Percentiles rank a stretch among this genome's conserved stretches.
These are phyloP conservation scores for Tarenaya hassleriana DNA, from an alignment of 345 rosid genomes.

Conservation along the genomic window DNA sequence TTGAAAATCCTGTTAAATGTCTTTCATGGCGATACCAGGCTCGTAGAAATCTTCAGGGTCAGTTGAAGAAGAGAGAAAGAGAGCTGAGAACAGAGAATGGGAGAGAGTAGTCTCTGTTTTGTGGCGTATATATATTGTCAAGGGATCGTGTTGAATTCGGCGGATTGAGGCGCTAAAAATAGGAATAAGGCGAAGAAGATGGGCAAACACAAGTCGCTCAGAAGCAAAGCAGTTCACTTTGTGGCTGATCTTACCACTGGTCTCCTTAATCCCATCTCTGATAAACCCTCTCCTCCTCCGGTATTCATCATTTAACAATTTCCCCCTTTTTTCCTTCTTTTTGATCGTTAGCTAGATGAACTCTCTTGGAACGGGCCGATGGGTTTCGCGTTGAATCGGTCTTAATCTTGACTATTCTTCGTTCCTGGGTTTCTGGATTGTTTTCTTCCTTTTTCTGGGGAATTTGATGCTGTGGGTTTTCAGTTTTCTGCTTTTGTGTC, in stretches of 20 bases:
- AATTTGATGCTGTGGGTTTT: too few species aligned
- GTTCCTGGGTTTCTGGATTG: too few species aligned
- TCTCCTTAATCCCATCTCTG: conserved; percentile 89
- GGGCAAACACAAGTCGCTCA: conserved; percentile 60
- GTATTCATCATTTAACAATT: conserved; percentile 26
- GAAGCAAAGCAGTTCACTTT: conserved; percentile 87
- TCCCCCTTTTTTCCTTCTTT: not conserved
- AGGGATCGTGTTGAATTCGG: conserved; percentile 20
- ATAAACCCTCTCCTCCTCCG: conserved; percentile 48
- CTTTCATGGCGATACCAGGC: too few species aligned
- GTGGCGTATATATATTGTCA: conserved; percentile 17
- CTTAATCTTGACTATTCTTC: too few species aligned
- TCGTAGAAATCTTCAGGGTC: too few species aligned
- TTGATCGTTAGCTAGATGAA: not conserved
- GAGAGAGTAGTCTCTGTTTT: conserved; percentile 11
- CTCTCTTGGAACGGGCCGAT: too few species aligned
- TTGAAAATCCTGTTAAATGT: too few species aligned
- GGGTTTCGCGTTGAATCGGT: too few species aligned
- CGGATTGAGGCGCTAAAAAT: conserved; percentile 15
- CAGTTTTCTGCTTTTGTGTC: too few species aligned
- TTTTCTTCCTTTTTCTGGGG: too few species aligned
- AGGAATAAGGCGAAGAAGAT: not conserved
- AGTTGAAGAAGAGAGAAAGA: too few species aligned
- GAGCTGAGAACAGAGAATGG: conserved; percentile 9
- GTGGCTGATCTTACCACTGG: conserved; percentile 93